A percentile compares a stretch with the other conserved stretches of the same genome.
These are phyloP conservation scores for Camelina neglecta DNA, from an alignment of 345 rosid species.

Conservation along the genomic window DNA sequence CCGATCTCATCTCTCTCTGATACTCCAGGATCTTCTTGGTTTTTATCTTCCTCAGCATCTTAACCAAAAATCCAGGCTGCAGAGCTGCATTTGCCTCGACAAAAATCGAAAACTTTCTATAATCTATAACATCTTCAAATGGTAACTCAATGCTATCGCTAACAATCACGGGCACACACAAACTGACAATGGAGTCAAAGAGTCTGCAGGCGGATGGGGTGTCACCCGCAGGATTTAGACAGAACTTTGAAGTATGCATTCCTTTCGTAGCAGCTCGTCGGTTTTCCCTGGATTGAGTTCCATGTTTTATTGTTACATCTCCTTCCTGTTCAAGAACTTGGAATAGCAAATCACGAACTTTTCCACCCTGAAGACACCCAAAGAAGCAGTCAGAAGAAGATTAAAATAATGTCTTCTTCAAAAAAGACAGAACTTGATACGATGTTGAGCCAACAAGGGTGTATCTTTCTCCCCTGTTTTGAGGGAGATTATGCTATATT, in stretches of 20 bases:
- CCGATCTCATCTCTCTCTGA: slow-evolving; percentile 78
- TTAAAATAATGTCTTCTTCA: background rate
- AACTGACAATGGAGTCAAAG: slow-evolving; percentile 95
- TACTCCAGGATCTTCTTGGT: slow-evolving; percentile 65
- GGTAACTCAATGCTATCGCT: slow-evolving; percentile 95
- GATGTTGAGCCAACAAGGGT: background rate
- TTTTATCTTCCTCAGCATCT: slow-evolving; percentile 62
- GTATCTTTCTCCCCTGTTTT: background rate
- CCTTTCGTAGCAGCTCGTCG: slow-evolving; percentile 87
- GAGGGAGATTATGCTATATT: background rate
- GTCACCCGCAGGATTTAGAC: slow-evolving; percentile 98
- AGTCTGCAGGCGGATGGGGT: slow-evolving; percentile 99
- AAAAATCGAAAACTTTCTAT: slow-evolving; percentile 79
- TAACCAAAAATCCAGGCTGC: slow-evolving; percentile 68
- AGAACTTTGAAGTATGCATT: slow-evolving; percentile 96
- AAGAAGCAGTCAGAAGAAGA: slow-evolving; percentile 31
- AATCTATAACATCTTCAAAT: slow-evolving; percentile 91
- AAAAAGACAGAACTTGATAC: slow-evolving; percentile 16
- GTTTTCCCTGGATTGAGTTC: slow-evolving; percentile 95
- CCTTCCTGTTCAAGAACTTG: slow-evolving; percentile 81
- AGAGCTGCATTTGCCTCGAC: slow-evolving; percentile 69
- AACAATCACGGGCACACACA: slow-evolving; percentile 90
- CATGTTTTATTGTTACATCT: slow-evolving; percentile 85
- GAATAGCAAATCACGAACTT: slow-evolving; percentile 89
- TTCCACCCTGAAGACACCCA: slow-evolving; percentile 71